phyloP scores from a whole-genome alignment of 495 filamentous ascomycete genomes.

The Darksidea phi region DNA sequence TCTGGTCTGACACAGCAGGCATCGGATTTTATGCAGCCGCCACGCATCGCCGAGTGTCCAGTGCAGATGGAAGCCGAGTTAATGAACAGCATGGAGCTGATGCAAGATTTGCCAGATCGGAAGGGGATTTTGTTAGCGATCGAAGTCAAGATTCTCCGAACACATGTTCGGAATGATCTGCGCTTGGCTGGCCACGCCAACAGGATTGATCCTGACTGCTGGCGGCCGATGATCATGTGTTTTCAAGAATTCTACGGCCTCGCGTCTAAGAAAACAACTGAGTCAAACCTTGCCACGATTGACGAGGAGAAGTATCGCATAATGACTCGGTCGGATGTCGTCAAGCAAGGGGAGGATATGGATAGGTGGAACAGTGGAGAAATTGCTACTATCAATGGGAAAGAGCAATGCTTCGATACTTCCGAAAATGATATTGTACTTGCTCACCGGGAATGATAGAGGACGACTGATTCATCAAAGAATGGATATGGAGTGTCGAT shows the following conservation, averaged over 20 bases:
- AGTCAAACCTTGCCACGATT: slow-evolving; percentile 40
- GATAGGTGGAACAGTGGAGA: too few relatives aligned
- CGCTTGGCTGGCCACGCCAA: slow-evolving; percentile 44
- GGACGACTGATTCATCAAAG: too few relatives aligned
- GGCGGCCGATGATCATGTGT: slow-evolving; percentile 48
- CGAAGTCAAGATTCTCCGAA: slow-evolving; percentile 28
- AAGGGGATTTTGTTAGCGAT: slow-evolving; percentile 29
- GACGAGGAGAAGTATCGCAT: slow-evolving; percentile 46
- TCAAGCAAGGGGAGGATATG: too few relatives aligned
- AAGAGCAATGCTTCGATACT: too few relatives aligned
- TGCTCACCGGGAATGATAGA: too few relatives aligned
- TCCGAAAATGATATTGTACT: too few relatives aligned
- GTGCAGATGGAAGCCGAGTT: slow-evolving; percentile 47
- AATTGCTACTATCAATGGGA: too few relatives aligned
- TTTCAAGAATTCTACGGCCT: slow-evolving; percentile 49
- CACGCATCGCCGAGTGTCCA: slow-evolving; percentile 45
- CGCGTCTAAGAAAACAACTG: slow-evolving; percentile 31
- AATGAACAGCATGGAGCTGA: slow-evolving; percentile 39
- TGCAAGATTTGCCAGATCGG: slow-evolving; percentile 39
- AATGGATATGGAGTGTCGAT: too few relatives aligned
- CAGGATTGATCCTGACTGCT: slow-evolving; percentile 47
- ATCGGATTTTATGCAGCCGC: slow-evolving; percentile 35
- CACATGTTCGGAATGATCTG: slow-evolving; percentile 29
- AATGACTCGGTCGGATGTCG: too few relatives aligned
- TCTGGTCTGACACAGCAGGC: slow-evolving; percentile 41